Evolutionary conservation across 768 basidiomycete species (phyloP).

Genomic region (Russula sp.): DNA sequence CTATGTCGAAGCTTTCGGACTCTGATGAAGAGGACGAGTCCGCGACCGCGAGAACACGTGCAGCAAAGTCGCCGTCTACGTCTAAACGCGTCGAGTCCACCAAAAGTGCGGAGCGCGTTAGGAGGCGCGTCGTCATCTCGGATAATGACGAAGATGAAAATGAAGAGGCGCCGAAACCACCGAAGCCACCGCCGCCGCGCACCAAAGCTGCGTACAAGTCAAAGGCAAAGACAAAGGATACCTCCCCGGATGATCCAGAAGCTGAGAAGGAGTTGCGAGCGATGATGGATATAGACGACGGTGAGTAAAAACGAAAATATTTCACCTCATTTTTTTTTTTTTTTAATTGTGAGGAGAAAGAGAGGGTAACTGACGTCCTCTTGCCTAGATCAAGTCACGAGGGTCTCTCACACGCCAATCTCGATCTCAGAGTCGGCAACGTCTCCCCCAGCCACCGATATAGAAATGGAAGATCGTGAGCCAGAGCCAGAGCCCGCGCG

Average conservation of each 20-base stretch:
- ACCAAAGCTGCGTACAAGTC: constrained; percentile 34
- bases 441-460: constrained; percentile 31
- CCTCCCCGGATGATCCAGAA: constrained; percentile 44
- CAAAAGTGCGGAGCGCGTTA: constrained; percentile 38
- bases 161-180: constrained; percentile 39
- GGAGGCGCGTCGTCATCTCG: constrained; percentile 52
- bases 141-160: constrained; percentile 67
- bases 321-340: not conserved
- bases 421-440: constrained; percentile 29
- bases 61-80: constrained; percentile 27
- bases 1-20: constrained; percentile 31
- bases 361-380: too few species aligned
- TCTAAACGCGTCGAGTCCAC: constrained; percentile 20
- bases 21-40: constrained; percentile 34
- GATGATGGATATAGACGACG: constrained; percentile 79
- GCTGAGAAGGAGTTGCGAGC: constrained; percentile 47
- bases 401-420: constrained; percentile 12
- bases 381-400: constrained; percentile 26
- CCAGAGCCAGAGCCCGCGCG: constrained; percentile 29
- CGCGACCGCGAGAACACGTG: constrained; percentile 3
- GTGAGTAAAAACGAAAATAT: constrained; percentile 38
- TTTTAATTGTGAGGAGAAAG: not conserved
- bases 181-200: constrained; percentile 40
- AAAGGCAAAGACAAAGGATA: constrained; percentile 35
- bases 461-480: constrained; percentile 33